Conservation (phyloP, 2,329 filamentous ascomycete species). For the Pseudohalonectria lignicola region DNA sequence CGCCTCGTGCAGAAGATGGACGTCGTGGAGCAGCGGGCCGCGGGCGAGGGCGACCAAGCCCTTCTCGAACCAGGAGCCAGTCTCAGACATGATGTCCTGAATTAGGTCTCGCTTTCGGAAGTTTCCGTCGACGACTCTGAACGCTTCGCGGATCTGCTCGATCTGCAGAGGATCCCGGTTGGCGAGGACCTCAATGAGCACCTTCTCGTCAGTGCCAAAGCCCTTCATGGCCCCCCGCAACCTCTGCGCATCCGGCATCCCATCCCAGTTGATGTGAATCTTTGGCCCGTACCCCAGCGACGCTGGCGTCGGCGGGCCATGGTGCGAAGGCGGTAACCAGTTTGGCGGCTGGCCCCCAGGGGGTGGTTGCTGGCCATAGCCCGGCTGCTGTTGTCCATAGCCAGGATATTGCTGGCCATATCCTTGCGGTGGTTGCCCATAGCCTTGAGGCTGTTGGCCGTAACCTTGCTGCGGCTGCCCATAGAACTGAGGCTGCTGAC, state of each 20-base stretch:
- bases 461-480: constrained; percentile 20
- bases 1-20: constrained; percentile 56
- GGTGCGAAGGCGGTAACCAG: constrained; percentile 19
- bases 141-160: constrained; percentile 55
- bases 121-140: no score
- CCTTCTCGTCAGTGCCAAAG: constrained; percentile 78
- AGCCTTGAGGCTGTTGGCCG: constrained; percentile 17
- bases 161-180: constrained; percentile 71
- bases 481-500: constrained; percentile 17
- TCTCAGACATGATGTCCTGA: constrained; percentile 68
- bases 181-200: constrained; percentile 59
- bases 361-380: constrained; percentile 19
- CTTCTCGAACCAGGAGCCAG: constrained; percentile 61
- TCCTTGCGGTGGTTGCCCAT: constrained; percentile 18
- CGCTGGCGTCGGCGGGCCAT: constrained; percentile 46
- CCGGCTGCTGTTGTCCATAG: constrained; percentile 20
- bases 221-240: constrained; percentile 80
- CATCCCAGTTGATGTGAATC: constrained; percentile 60
- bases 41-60: constrained; percentile 64
- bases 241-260: constrained; percentile 54
- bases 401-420: constrained; percentile 14
- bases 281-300: constrained; percentile 66
- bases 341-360: constrained; percentile 23
- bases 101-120: constrained; percentile 56
- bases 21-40: constrained; percentile 71